Evolutionary conservation across 1,284 basidiomycete genomes (phyloP), one percentile per base, ranked within the genome.

Genomic region (Rhodotorula glutinis): DNA sequence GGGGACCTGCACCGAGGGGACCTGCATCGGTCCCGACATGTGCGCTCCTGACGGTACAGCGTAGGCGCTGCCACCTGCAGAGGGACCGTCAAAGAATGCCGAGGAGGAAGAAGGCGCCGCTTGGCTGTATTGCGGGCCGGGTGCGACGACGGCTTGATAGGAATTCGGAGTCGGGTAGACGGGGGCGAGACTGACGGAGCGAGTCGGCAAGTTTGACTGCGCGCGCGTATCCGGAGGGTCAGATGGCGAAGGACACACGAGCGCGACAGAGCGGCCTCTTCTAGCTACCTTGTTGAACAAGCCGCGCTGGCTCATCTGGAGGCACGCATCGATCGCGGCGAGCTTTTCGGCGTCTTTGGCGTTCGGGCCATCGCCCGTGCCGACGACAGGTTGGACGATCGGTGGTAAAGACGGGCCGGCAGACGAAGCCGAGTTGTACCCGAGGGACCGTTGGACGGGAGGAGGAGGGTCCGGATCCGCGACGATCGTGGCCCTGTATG

Each of bases 291-390:
- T 64, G 55, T 73, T 75, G 65, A 77, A 75, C 66, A 88, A 74
- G 27, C 85, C 85, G 25, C 81, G 76, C n/a, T 79, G 78, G 54
- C 86, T 81, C 17, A 93, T 77, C 75, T 92, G 88, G 74, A 88
- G 83, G 54, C 88, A 78, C 9, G 86, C 87, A 60, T 86, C 87
- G 21, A 92, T 79, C 0, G 88, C 87, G 4, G 91, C 90, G 7
- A 92, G 79, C 76, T 84, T 85, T 75, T 90, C 86, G 2, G 92
- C 88, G 41, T 88, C 85, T 73, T 88, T 89, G 75, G 83, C 86
- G 14, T 79, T 81, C 25, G 80, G n/a, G 60, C 83, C 81, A 77
- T 97, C 93, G 82, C 92, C 76, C 7, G 81, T 77, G 14, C 82
- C 83, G 40, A 79, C 53, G 53, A 83, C 71, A n/a, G 72, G 69